phyloP scores from a whole-genome alignment of 768 basidiomycete species.

The Lyophyllum decastes region DNA sequence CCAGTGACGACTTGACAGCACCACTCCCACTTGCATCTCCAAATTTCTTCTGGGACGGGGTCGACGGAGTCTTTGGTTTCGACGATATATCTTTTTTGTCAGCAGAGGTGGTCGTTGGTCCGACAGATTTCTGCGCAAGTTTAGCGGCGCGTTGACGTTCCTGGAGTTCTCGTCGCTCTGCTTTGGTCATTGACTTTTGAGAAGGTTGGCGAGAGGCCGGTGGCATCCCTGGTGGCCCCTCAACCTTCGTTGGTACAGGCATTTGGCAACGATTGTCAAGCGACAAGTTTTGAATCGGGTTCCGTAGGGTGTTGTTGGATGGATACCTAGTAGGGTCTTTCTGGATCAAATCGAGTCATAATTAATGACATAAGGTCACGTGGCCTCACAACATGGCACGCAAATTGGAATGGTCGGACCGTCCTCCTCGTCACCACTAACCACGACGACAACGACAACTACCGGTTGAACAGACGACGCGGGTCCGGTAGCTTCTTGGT shows the following conservation, averaged over 20 bases:
- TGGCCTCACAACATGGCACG: slow-evolving; percentile 10
- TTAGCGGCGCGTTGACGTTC: slow-evolving; percentile 84
- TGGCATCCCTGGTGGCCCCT: slow-evolving; percentile 5
- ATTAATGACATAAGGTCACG: slow-evolving; percentile 17
- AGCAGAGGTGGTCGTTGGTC: slow-evolving; percentile 17
- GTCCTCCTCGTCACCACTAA: background rate
- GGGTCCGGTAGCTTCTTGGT: background rate
- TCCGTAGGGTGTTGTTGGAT: background rate
- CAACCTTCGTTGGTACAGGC: slow-evolving; percentile 34
- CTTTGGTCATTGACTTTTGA: slow-evolving; percentile 79
- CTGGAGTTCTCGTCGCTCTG: slow-evolving; percentile 77
- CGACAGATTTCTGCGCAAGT: slow-evolving; percentile 40
- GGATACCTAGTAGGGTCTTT: background rate
- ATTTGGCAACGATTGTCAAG: slow-evolving; percentile 17
- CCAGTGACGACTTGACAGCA: slow-evolving; percentile 8
- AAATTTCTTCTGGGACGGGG: slow-evolving; percentile 34
- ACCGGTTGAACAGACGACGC: background rate
- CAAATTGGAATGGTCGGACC: background rate
- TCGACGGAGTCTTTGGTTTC: slow-evolving; percentile 25
- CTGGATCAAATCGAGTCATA: slow-evolving; percentile 17
- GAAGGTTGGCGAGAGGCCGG: slow-evolving; percentile 34
- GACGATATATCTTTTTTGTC: slow-evolving; percentile 21
- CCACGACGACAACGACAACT: slow-evolving; percentile 5
- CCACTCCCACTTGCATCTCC: slow-evolving; percentile 26
- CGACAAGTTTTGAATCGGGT: background rate